Evolutionary conservation across 805 yeast genomes (phyloP).

Genomic region (Candida ponderosae): DNA sequence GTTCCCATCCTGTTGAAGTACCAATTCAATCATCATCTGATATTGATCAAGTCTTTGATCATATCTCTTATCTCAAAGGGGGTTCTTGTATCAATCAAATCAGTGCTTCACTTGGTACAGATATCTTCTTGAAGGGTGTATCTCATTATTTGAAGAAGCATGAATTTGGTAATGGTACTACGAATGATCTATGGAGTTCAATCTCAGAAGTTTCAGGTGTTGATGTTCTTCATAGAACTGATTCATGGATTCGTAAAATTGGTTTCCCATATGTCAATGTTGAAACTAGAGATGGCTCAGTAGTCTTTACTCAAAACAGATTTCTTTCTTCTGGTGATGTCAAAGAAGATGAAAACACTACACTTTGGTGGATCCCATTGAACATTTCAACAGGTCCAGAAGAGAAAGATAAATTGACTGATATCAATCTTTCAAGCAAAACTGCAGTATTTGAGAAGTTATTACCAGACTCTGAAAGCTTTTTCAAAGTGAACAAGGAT

Average conservation of each 20-base stretch:
- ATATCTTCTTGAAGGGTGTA: constrained; percentile 68
- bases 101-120: constrained; percentile 68
- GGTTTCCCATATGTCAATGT: constrained; percentile 73
- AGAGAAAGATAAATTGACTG: constrained; percentile 47
- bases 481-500: constrained; percentile 64
- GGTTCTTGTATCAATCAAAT: constrained; percentile 74
- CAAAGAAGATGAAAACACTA: constrained; percentile 57
- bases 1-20: constrained; percentile 81
- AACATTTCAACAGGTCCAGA: constrained; percentile 32
- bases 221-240: constrained; percentile 63
- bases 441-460: constrained; percentile 37
- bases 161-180: constrained; percentile 68
- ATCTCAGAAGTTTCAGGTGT: constrained; percentile 60
- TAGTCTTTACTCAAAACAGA: constrained; percentile 61
- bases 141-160: constrained; percentile 67
- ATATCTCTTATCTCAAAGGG: constrained; percentile 77
- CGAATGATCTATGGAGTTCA: constrained; percentile 68
- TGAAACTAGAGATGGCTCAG: constrained; percentile 36
- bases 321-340: constrained; percentile 72
- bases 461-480: constrained; percentile 26
- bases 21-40: constrained; percentile 72
- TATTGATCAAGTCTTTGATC: constrained; percentile 78
- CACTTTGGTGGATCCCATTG: constrained; percentile 60
- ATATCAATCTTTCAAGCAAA: constrained; percentile 39
- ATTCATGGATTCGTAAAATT: constrained; percentile 69